Evolutionary conservation across 208 protist genomes (phyloP).

Genomic region (Balamuthia mandrillaris): DNA sequence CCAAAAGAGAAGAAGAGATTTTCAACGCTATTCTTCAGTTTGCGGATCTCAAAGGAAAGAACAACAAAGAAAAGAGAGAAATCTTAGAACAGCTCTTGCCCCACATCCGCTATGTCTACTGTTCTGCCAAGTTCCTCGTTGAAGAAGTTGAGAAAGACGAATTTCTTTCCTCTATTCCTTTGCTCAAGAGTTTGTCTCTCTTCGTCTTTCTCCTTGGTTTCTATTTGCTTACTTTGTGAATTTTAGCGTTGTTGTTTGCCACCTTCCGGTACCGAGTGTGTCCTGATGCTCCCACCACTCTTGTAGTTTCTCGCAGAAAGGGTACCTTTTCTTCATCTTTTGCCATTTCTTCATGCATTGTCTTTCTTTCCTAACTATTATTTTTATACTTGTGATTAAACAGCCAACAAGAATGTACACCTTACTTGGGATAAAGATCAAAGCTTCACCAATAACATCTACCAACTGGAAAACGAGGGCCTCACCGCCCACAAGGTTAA

Average conservation of each 20-base stretch:
- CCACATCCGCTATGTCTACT: slow-evolving; percentile 4
- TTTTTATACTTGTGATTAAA: not conserved
- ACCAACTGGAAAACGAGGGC: slow-evolving; percentile 13
- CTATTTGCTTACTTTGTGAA: not conserved
- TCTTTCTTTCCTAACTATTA: not conserved
- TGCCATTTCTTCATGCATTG: not conserved
- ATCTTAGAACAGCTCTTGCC: slow-evolving; percentile 14
- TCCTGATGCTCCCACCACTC: not conserved
- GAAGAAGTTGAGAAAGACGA: not conserved
- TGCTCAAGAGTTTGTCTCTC: not conserved
- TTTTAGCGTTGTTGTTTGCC: not conserved
- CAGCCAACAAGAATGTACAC: slow-evolving; percentile 18
- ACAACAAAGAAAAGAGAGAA: not conserved
- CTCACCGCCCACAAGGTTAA: slow-evolving; percentile 5
- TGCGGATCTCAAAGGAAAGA: not conserved
- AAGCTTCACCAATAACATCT: not conserved
- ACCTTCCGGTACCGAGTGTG: not conserved
- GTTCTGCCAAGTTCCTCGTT: slow-evolving; percentile 10
- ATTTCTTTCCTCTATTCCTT: not conserved
- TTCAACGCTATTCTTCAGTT: slow-evolving; percentile 25
- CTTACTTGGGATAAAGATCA: slow-evolving; percentile 24
- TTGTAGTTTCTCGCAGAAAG: not conserved
- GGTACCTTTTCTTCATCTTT: not conserved
- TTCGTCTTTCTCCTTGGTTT: not conserved
- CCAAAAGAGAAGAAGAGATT: not conserved